Evolutionary conservation across 495 filamentous ascomycete species (phyloP), one percentile per base, ranked within the genome.

Genomic region (Aspergillus incahuasiensis): DNA sequence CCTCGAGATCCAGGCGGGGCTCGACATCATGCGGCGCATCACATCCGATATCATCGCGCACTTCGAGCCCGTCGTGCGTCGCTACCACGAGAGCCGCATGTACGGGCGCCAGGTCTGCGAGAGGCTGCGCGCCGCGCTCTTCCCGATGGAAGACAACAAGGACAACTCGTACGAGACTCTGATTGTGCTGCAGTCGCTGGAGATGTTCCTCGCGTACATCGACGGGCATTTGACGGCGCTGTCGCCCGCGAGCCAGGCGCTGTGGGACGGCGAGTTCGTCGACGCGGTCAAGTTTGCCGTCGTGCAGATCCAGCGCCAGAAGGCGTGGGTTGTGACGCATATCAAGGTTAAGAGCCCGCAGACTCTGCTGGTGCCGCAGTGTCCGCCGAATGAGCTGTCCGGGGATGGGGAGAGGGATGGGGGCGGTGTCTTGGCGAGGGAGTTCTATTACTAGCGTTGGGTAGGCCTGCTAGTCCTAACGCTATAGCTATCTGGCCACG

Each of bases 311-410:
- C 21, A 32, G 7, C 45, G 56, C 24, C 60, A 62, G 32, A 53
- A 59, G 35, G 56, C 56, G n/a, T 61, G 61, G 61, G 47, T 40
- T 3, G 24, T 6, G 4, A 20, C 51, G 38, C 54, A 57, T 44
- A 49, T 61, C 43, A 57, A 61, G 45, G 51, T 54, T 3, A 54
- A 57, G 20, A 57, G 54, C 50, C 59, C 54, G 25, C 54, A 57
- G 50, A 57, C 54, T 2, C 32, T 61, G 16, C 48, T 61, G 16
- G 54, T 61, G 1, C 59, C 54, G 16, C 30, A 38, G 47, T 15
- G 13, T 5, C 30, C 47, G n/a, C 47, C 47, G 2, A 22, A 7
- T 2, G 47, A 39, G 30, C 30, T 49, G 47, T 8, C 6, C 13
- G 8, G 32, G 6, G 32, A 35, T 35, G 32, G 2, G 5, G 22